phyloP scores from a whole-genome alignment of 352 stramenopile genomes.

The Pythium phragmitis region DNA sequence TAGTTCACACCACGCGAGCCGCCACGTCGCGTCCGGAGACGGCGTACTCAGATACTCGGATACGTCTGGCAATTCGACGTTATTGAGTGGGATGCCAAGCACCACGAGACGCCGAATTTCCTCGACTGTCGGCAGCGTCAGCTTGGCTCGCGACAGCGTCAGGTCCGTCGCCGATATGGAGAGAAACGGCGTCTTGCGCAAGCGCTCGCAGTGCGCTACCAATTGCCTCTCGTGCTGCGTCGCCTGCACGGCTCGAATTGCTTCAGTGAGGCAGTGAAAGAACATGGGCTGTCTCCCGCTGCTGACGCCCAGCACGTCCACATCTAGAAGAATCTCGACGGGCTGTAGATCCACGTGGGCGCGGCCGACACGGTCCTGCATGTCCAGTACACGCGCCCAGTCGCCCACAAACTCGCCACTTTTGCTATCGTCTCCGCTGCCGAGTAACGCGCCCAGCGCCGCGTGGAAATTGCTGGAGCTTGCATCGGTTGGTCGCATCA shows the following conservation, averaged over 20 bases:
- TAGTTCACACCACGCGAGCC: conserved; percentile 2
- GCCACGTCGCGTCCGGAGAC: neutral
- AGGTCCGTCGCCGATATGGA: neutral
- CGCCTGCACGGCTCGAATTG: neutral
- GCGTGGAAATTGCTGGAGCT: neutral
- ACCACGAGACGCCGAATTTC: neutral
- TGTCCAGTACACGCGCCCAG: conserved; percentile 6
- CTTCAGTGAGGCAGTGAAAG: neutral
- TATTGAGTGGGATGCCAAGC: neutral
- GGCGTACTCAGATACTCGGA: too few relatives aligned
- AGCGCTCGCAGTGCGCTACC: neutral
- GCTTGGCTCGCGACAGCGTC: neutral
- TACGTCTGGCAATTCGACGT: neutral
- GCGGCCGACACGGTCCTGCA: conserved; percentile 1
- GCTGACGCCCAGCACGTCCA: neutral
- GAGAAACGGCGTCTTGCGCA: neutral
- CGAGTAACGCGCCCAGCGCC: neutral
- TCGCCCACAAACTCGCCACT: neutral
- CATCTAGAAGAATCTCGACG: neutral
- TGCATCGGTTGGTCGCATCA: neutral
- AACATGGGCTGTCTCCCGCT: neutral
- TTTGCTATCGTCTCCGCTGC: neutral
- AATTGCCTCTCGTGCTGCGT: neutral
- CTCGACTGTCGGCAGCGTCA: neutral
- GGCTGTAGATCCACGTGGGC: neutral